Evolutionary conservation across 2,329 filamentous ascomycete species (phyloP).

Genomic region (Scytalidium lignicola): DNA sequence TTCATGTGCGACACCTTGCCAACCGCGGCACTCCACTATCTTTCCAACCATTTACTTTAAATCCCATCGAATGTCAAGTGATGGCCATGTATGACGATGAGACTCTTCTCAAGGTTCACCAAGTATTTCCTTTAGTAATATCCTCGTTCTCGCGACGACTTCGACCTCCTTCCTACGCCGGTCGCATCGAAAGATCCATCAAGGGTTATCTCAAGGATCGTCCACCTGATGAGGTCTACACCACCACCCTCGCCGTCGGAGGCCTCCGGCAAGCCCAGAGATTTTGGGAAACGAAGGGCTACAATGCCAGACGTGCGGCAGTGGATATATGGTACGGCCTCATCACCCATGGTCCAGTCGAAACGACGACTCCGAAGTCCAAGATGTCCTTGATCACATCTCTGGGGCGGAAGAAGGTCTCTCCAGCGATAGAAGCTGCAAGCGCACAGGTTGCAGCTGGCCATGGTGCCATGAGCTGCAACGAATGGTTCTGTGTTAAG

Average conservation of each 20-base stretch:
- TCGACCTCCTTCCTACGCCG: constrained; percentile 59
- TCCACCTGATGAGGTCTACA: constrained; percentile 57
- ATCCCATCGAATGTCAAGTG: constrained; percentile 57
- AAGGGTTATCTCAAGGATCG: constrained; percentile 60
- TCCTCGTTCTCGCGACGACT: constrained; percentile 59
- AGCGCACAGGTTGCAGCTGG: constrained; percentile 17
- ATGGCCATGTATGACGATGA: constrained; percentile 62
- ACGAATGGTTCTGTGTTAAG: constrained; percentile 30
- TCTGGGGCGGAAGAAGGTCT: constrained; percentile 54
- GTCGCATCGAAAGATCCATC: constrained; percentile 55
- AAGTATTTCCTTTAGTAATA: constrained; percentile 59
- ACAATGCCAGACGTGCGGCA: constrained; percentile 52
- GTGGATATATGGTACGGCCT: constrained; percentile 57
- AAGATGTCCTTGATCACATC: constrained; percentile 42
- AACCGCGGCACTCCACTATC: constrained; percentile 46
- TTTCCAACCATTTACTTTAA: constrained; percentile 50
- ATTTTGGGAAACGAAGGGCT: constrained; percentile 63
- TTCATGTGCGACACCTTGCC: constrained; percentile 52
- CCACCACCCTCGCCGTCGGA: constrained; percentile 54
- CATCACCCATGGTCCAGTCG: constrained; percentile 39
- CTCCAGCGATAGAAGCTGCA: constrained; percentile 5
- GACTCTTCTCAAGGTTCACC: constrained; percentile 57
- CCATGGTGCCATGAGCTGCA: constrained; percentile 22
- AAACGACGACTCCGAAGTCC: constrained; percentile 40
- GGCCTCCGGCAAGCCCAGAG: constrained; percentile 58